Evolutionary conservation across 306 rosid species (phyloP).

Genomic region (Aeschynomene evenia): DNA sequence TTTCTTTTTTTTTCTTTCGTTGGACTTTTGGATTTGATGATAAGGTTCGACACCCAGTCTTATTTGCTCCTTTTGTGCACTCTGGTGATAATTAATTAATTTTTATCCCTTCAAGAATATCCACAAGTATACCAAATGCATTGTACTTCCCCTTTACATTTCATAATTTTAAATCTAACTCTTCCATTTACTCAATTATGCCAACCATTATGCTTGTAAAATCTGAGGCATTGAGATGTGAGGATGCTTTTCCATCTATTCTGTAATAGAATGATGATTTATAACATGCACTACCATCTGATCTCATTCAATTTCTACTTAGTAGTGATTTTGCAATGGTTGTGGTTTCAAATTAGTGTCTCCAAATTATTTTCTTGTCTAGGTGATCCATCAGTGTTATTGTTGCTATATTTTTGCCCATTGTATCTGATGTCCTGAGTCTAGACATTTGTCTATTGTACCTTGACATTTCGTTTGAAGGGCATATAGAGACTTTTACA

Average conservation of each 20-base stretch:
- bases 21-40: slow-evolving; percentile 30
- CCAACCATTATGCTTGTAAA: not conserved
- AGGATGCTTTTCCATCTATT: slow-evolving; percentile 58
- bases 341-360: not conserved
- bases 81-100: slow-evolving; percentile 46
- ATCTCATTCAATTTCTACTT: slow-evolving; percentile 35
- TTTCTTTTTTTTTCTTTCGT: not conserved
- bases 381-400: not conserved
- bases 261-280: slow-evolving; percentile 70
- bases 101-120: not conserved
- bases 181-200: not conserved
- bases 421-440: slow-evolving; percentile 82
- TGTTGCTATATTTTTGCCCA: slow-evolving; percentile 34
- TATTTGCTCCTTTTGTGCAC: slow-evolving; percentile 30
- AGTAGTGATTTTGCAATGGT: not conserved
- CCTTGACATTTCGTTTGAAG: slow-evolving; percentile 61
- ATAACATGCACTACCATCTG: slow-evolving; percentile 92
- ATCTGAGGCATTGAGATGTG: slow-evolving; percentile 43
- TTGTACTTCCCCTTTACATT: not conserved
- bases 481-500: slow-evolving; percentile 54
- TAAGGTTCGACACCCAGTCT: slow-evolving; percentile 36
- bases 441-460: slow-evolving; percentile 40
- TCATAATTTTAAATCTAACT: too few relatives aligned
- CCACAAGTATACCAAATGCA: not conserved
- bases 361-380: not conserved